Percentiles rank a stretch among this genome's conserved stretches.
Conservation (phyloP, 2,329 filamentous ascomycete species). For the Ophiobolus disseminans region DNA sequence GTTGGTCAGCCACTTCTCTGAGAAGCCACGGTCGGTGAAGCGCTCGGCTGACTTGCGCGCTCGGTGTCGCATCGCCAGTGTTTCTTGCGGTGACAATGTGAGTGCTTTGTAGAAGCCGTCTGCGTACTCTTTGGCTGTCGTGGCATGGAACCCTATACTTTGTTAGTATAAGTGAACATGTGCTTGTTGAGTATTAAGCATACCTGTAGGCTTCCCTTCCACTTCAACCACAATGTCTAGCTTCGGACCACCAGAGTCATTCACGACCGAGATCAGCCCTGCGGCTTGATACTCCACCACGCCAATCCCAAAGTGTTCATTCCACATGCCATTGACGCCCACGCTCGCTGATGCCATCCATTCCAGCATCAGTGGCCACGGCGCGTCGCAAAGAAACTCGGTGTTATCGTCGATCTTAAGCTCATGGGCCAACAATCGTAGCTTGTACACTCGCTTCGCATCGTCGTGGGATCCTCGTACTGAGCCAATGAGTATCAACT, state of each 20-base stretch:
- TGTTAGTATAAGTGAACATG: slow-evolving; percentile 4
- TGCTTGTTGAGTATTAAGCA: slow-evolving; percentile 8
- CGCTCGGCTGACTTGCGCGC: slow-evolving; percentile 80
- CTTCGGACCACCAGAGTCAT: slow-evolving; percentile 91
- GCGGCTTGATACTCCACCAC: slow-evolving; percentile 98
- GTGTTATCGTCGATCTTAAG: slow-evolving; percentile 80
- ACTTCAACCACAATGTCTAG: slow-evolving; percentile 87
- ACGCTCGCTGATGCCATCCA: slow-evolving; percentile 80
- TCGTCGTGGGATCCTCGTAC: slow-evolving; percentile 83
- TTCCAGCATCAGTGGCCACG: slow-evolving; percentile 84
- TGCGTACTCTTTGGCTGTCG: slow-evolving; percentile 79
- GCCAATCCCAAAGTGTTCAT: slow-evolving; percentile 98
- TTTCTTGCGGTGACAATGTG: slow-evolving; percentile 67
- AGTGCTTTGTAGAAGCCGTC: slow-evolving; percentile 80
- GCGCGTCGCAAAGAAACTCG: slow-evolving; percentile 86
- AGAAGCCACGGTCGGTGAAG: slow-evolving; percentile 90
- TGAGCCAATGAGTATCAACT: slow-evolving; percentile 85
- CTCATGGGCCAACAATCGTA: slow-evolving; percentile 85
- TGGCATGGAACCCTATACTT: slow-evolving; percentile 80
- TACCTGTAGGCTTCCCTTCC: slow-evolving; percentile 79
- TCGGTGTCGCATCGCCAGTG: slow-evolving; percentile 74
- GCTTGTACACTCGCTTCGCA: slow-evolving; percentile 82
- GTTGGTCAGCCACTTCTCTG: slow-evolving; percentile 76
- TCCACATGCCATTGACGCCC: slow-evolving; percentile 99
- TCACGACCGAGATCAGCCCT: slow-evolving; percentile 89